Evolutionary conservation across 805 yeast genomes (phyloP).

Genomic region (Candida multigemmis): DNA sequence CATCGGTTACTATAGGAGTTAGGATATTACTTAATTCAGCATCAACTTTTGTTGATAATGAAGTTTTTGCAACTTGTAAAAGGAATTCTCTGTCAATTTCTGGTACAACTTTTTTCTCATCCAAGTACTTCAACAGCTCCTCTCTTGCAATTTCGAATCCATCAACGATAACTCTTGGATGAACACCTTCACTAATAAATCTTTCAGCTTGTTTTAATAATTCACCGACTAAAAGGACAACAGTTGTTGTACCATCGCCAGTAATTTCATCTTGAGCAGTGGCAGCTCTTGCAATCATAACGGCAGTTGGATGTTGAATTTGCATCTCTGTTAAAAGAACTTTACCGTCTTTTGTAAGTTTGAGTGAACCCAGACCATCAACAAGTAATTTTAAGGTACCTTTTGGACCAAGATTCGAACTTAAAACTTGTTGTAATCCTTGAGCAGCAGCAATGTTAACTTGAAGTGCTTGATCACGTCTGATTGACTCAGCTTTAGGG

Average conservation of each 20-base stretch:
- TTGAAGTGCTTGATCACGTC: conserved; percentile 91
- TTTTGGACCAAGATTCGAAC: conserved; percentile 91
- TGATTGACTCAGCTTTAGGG: conserved; percentile 95
- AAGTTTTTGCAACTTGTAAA: conserved; percentile 85
- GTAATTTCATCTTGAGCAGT: conserved; percentile 98
- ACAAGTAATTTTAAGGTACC: conserved; percentile 96
- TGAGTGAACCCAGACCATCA: conserved; percentile 93
- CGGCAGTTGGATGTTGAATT: conserved; percentile 51
- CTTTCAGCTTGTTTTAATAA: conserved; percentile 90
- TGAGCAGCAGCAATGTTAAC: conserved; percentile 96
- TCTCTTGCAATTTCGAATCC: conserved; percentile 90
- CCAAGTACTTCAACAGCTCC: conserved; percentile 61
- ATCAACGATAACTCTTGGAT: conserved; percentile 89
- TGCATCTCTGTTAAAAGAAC: conserved; percentile 94
- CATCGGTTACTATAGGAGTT: conserved; percentile 94
- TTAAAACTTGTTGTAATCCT: conserved; percentile 87
- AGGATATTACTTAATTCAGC: conserved; percentile 69
- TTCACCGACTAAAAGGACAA: conserved; percentile 89
- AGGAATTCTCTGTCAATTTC: conserved; percentile 78
- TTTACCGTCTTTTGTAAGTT: conserved; percentile 95
- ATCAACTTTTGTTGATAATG: conserved; percentile 80
- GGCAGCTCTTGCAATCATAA: conserved; percentile 81
- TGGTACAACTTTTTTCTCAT: conserved; percentile 48
- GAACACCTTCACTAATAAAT: conserved; percentile 86
- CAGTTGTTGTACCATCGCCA: conserved; percentile 99